Percentiles rank a stretch among this genome's conserved stretches.
Conservation (phyloP, 768 basidiomycete genomes). For the Tricholoma bakamatsutake region DNA sequence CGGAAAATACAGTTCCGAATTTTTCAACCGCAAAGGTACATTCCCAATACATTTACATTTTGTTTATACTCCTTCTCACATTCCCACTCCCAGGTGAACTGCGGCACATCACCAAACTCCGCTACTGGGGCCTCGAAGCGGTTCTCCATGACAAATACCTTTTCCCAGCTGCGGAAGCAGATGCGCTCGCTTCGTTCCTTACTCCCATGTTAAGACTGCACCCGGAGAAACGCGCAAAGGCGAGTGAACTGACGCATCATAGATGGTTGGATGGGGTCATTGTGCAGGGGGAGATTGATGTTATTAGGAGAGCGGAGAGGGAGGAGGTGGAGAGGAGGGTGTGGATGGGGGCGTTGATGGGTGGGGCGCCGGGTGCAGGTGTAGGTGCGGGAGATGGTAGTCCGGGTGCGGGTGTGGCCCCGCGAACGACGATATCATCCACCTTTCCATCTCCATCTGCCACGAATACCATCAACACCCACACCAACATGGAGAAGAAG, state of each 20-base stretch:
- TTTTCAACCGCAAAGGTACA: slow-evolving; percentile 93
- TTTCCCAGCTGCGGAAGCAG: slow-evolving; percentile 79
- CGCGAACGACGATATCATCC: no score
- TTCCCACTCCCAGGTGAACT: slow-evolving; percentile 74
- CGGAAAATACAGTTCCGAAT: slow-evolving; percentile 91
- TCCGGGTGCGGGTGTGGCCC: neutral
- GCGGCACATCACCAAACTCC: slow-evolving; percentile 89
- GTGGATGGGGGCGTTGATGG: neutral
- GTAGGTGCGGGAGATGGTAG: no score
- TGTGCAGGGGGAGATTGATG: slow-evolving; percentile 88
- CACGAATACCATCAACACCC: no score
- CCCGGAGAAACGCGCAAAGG: slow-evolving; percentile 85
- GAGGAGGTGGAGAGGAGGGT: slow-evolving; percentile 32
- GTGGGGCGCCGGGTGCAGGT: neutral
- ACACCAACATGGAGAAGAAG: neutral
- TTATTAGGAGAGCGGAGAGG: slow-evolving; percentile 60
- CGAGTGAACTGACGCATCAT: slow-evolving; percentile 80
- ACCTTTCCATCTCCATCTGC: no score
- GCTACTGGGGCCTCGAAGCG: slow-evolving; percentile 81
- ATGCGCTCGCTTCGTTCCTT: slow-evolving; percentile 74
- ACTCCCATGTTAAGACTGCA: slow-evolving; percentile 86
- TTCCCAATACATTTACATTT: no score
- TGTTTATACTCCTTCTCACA: no score
- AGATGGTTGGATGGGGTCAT: slow-evolving; percentile 80
- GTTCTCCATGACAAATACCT: slow-evolving; percentile 95